Evolutionary conservation across 1,139 yeast species (phyloP).

Genomic region (Geotrichum fermentans): DNA sequence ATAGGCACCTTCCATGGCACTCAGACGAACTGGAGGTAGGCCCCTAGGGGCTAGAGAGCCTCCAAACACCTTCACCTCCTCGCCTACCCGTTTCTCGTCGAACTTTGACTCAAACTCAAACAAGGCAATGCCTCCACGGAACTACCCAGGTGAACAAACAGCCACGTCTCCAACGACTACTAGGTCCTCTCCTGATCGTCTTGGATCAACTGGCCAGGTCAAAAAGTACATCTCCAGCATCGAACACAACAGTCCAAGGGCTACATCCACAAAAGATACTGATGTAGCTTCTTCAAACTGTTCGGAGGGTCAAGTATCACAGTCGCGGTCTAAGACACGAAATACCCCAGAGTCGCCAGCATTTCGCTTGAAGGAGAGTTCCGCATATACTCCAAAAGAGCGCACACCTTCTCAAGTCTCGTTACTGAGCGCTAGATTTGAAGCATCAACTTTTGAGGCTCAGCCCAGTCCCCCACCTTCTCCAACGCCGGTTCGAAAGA

Average conservation of each 20-base stretch:
- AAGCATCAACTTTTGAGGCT: neutral
- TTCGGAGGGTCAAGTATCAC: no score
- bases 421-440: conserved; percentile 2
- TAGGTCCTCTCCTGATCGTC: neutral
- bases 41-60: conserved; percentile 13
- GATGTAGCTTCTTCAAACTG: no score
- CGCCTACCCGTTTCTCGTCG: neutral
- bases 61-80: conserved; percentile 6
- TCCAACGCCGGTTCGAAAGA: no score
- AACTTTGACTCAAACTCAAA: no score
- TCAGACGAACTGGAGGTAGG: conserved; percentile 10
- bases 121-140: neutral
- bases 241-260: conserved; percentile 3
- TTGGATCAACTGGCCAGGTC: neutral
- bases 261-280: neutral
- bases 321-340: no score
- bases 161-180: no score
- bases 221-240: conserved; percentile 3
- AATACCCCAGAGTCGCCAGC: no score
- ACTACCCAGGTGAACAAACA: no score
- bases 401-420: conserved; percentile 7
- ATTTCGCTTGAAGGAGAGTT: no score
- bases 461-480: neutral
- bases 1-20: no score
- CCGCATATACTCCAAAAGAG: no score